phyloP scores from a whole-genome alignment of 208 protist species.

The Leptomonas pyrrhocoris region DNA sequence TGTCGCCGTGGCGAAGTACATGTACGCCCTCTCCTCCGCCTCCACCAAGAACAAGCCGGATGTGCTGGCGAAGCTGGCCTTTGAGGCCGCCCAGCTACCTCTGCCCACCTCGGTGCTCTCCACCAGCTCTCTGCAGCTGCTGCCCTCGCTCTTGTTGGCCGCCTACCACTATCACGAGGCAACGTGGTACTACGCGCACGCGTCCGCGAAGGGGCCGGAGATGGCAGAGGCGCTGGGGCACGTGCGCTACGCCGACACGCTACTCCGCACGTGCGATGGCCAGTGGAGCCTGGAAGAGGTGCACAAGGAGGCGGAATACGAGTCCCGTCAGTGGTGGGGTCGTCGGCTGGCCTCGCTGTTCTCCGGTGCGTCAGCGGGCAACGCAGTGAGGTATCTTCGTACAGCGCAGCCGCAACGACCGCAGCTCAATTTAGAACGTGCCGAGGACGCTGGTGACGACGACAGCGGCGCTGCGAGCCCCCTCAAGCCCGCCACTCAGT shows the following conservation, averaged over 20 bases:
- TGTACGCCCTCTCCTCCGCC: slow-evolving; percentile 58
- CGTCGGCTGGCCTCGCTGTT: slow-evolving; percentile 17
- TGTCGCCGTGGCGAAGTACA: slow-evolving; percentile 68
- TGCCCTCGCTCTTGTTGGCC: slow-evolving; percentile 60
- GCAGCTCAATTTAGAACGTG: not conserved
- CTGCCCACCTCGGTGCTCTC: slow-evolving; percentile 29
- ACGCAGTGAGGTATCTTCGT: not conserved
- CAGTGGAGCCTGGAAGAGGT: slow-evolving; percentile 33
- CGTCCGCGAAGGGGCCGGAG: slow-evolving; percentile 37
- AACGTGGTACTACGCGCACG: slow-evolving; percentile 54
- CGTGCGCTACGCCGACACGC: slow-evolving; percentile 55
- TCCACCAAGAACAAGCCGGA: slow-evolving; percentile 50
- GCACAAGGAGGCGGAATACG: slow-evolving; percentile 14
- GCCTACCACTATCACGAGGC: slow-evolving; percentile 71
- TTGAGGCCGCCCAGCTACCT: slow-evolving; percentile 37
- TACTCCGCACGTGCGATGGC: slow-evolving; percentile 39
- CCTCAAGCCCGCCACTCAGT: slow-evolving; percentile 13
- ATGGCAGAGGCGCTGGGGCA: slow-evolving; percentile 73
- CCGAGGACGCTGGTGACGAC: not conserved
- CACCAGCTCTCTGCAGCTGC: slow-evolving; percentile 32
- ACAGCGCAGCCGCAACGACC: not conserved
- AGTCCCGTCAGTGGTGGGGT: slow-evolving; percentile 32
- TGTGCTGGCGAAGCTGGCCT: slow-evolving; percentile 61
- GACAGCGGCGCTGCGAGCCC: not conserved
- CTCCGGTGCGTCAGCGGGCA: not conserved